Evolutionary conservation across 345 rosid genomes (phyloP), one percentile per base, ranked within the genome.

Genomic region (Camelina neglecta): DNA sequence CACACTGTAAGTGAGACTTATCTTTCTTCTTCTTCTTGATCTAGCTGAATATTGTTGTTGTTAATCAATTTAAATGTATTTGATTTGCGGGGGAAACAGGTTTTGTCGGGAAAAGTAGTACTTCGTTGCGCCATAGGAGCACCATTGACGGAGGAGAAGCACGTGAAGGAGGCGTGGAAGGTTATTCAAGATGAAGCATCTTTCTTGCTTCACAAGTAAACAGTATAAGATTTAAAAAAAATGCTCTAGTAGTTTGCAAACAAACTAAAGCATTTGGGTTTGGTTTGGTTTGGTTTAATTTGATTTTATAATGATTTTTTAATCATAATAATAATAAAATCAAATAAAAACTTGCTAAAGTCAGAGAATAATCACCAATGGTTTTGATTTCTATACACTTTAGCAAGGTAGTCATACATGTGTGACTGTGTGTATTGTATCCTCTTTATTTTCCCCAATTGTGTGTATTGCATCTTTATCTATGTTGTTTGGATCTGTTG

Each of bases 41-140:
- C 47, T 11, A 4, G 35, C 12, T 54, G 16, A 36, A 18, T 60
- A 16, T 2, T 29, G 6, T 50, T 51, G 41, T 47, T 56, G 7
- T 58, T 29, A 18, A 11, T 1, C 4, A 47, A 8, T 47, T 20
- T 57, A 4, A 29, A 56, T 60, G 8, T 59, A 31, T 5, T 15
- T 13, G 9, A 0, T 69, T 45, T 67, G 55, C 44, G 54, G 59
- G 35, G 63, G 5, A 53, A 77, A 65, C 89, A 90, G 93, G 90
- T 80, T 75, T 76, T 93, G 59, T 90, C 95, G 0, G 89, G 88
- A 15, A 85, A 65, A 42, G 84, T 84, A 67, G 78, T 88, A 24
- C 77, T 90, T 18, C 86, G 97, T 9, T 87, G 91, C 68, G 94
- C 94, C 1, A 84, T 91, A 12, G 98, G 96, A 38, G 98, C 96